Evolutionary conservation across 768 basidiomycete genomes (phyloP).

Genomic region (Phylloporus sp.): DNA sequence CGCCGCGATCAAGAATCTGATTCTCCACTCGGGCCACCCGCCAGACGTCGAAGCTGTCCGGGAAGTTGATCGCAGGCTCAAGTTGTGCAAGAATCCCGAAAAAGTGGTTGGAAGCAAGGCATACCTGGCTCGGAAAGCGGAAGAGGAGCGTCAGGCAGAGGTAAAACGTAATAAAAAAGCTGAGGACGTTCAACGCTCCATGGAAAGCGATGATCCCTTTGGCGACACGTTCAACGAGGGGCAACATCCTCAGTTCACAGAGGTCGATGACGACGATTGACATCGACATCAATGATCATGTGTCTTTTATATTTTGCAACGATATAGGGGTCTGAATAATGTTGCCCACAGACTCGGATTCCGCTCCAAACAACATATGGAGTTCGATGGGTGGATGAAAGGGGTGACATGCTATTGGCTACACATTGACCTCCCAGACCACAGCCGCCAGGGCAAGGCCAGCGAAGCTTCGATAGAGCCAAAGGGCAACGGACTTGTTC

Average conservation of each 20-base stretch:
- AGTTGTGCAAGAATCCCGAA: constrained; percentile 92
- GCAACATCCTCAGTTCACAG: constrained; percentile 25
- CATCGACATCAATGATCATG: constrained; percentile 13
- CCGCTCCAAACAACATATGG: constrained; percentile 22
- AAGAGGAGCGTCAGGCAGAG: constrained; percentile 64
- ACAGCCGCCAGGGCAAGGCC: constrained; percentile 36
- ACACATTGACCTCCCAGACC: constrained; percentile 57
- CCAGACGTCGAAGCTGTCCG: constrained; percentile 84
- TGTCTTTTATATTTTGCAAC: not conserved
- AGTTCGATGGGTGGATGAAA: constrained; percentile 18
- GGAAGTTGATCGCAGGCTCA: constrained; percentile 83
- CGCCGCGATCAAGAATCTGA: constrained; percentile 50
- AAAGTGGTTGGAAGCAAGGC: constrained; percentile 89
- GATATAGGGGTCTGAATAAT: constrained; percentile 10
- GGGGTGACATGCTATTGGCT: constrained; percentile 46
- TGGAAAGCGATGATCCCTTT: constrained; percentile 66
- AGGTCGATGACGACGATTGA: constrained; percentile 41
- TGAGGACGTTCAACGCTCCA: constrained; percentile 40
- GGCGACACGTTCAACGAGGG: constrained; percentile 47
- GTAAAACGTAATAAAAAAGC: constrained; percentile 68
- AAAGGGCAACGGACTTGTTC: not conserved
- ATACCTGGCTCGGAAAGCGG: constrained; percentile 67
- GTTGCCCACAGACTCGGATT: constrained; percentile 16
- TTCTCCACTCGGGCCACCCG: constrained; percentile 50
- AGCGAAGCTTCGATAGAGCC: constrained; percentile 61